Percentiles rank a stretch among this genome's conserved stretches.
Conservation (phyloP, 495 filamentous ascomycete genomes). For the Penicillium ochrochloron region DNA sequence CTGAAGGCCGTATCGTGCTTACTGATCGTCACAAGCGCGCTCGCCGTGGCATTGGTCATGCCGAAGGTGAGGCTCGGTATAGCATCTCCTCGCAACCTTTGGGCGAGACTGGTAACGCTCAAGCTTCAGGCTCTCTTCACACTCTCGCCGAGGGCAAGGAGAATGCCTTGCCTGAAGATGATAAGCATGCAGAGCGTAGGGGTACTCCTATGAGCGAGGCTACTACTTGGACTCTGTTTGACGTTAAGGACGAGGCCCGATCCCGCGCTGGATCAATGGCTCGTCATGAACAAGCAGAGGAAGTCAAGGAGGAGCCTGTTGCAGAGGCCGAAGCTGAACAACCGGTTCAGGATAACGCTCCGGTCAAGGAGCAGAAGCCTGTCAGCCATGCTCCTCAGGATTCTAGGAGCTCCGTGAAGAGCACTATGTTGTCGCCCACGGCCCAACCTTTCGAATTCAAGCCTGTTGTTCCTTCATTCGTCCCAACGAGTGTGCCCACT, state of each 20-base stretch:
- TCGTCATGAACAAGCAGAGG: conserved; percentile 27
- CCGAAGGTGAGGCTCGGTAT: conserved; percentile 71
- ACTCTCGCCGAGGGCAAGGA: conserved; percentile 51
- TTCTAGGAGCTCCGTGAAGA: conserved; percentile 34
- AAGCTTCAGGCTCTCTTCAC: conserved; percentile 32
- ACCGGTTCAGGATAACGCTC: conserved; percentile 14
- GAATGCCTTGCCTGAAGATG: conserved; percentile 42
- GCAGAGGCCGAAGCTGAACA: conserved; percentile 19
- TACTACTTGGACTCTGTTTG: conserved; percentile 48
- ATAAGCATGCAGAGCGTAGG: conserved; percentile 35
- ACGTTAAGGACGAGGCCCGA: conserved; percentile 44
- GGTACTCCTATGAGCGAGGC: conserved; percentile 47
- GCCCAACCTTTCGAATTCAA: conserved; percentile 71
- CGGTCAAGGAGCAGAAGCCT: conserved; percentile 10
- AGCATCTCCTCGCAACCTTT: conserved; percentile 60
- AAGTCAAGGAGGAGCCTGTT: conserved; percentile 20
- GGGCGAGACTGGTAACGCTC: conserved; percentile 47
- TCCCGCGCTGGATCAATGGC: conserved; percentile 41
- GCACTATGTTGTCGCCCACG: conserved; percentile 60
- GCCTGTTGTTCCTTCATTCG: conserved; percentile 52
- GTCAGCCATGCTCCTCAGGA: conserved; percentile 28
- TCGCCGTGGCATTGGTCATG: conserved; percentile 61
- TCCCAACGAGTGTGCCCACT: conserved; percentile 48
- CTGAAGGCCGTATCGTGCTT: conserved; percentile 37
- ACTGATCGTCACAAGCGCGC: conserved; percentile 72